Conservation (phyloP, 306 rosid species). For the Comarum palustre region DNA sequence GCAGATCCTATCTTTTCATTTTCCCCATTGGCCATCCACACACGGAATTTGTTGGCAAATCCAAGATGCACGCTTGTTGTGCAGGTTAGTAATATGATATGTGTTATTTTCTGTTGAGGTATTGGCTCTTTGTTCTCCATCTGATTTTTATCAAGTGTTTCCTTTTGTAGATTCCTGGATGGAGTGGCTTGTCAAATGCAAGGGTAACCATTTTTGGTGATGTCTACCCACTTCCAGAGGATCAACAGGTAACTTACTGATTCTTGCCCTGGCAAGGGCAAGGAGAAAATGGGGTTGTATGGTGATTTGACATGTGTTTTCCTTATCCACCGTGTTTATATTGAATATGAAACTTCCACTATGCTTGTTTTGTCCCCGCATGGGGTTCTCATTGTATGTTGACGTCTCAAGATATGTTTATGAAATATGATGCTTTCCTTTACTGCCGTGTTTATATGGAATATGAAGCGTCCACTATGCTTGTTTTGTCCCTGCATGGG, state of each 20-base stretch:
- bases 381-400: neutral
- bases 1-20: conserved; percentile 96
- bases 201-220: conserved; percentile 99
- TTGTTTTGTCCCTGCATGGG: neutral
- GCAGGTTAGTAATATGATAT: conserved; percentile 62
- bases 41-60: conserved; percentile 85
- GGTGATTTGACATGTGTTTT: conserved; percentile 12
- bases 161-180: conserved; percentile 83
- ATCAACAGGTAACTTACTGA: conserved; percentile 63
- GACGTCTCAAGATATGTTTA: neutral
- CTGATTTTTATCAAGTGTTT: conserved; percentile 38
- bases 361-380: neutral
- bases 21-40: conserved; percentile 96
- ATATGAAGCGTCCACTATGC: neutral
- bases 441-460: conserved; percentile 1
- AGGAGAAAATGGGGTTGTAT: conserved; percentile 4
- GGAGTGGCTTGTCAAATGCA: conserved; percentile 99
- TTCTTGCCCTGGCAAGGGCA: conserved; percentile 15
- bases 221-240: conserved; percentile 90
- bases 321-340: conserved; percentile 8
- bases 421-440: conserved; percentile 1
- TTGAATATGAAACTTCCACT: conserved; percentile 2
- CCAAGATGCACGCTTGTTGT: conserved; percentile 98
- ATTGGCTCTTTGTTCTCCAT: conserved; percentile 26
- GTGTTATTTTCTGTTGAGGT: conserved; percentile 11